Conservation (phyloP, 495 filamentous ascomycete species). For the Rhypophila decipiens region DNA sequence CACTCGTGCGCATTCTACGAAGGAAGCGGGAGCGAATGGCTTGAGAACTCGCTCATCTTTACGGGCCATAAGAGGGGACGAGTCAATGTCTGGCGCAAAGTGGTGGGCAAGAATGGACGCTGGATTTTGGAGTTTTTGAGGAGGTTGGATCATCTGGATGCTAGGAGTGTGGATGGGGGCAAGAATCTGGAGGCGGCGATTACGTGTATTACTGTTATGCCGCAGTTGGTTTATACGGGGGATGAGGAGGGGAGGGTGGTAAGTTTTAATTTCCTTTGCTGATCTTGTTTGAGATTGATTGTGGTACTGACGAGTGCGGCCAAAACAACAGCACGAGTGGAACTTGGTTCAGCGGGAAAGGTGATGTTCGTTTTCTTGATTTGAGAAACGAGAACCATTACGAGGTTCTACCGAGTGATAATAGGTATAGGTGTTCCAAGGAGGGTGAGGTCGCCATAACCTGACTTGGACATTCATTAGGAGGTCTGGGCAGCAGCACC, state of each 20-base stretch:
- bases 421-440: too few species aligned
- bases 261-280: conserved; percentile 20
- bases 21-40: conserved; percentile 84
- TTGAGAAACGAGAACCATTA: too few species aligned
- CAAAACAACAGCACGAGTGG: conserved; percentile 75
- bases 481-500: too few species aligned
- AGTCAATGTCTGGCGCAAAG: conserved; percentile 66
- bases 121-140: conserved; percentile 57
- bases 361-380: too few species aligned
- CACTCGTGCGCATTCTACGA: conserved; percentile 89
- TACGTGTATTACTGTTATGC: conserved; percentile 79
- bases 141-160: conserved; percentile 76
- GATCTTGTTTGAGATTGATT: conserved; percentile 5
- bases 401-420: too few species aligned
- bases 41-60: conserved; percentile 78
- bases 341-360: conserved; percentile 67
- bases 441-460: too few species aligned
- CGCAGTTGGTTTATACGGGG: conserved; percentile 81
- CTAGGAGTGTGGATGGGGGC: conserved; percentile 61
- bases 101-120: conserved; percentile 30
- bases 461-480: too few species aligned
- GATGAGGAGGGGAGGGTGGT: conserved; percentile 82
- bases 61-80: conserved; percentile 81
- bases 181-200: conserved; percentile 75
- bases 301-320: conserved; percentile 21